These are phyloP conservation scores for Fagus sylvatica DNA, from an alignment of 306 rosid genomes.

Conservation along the genomic window DNA sequence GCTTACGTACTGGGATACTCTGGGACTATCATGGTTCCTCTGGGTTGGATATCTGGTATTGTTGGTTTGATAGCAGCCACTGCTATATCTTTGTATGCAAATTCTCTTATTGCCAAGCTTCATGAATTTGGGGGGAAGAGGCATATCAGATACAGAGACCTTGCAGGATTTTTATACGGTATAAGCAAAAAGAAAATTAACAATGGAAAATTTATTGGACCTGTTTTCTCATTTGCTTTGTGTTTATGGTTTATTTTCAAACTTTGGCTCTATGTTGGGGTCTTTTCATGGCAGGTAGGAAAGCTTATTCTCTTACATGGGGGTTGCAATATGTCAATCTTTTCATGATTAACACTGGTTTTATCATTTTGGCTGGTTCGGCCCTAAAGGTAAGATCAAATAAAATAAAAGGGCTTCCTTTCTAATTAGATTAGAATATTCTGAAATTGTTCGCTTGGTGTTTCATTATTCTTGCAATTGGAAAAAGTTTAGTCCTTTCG, in stretches of 20 bases:
- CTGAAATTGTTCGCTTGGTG: not conserved
- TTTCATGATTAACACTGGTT: constrained; percentile 93
- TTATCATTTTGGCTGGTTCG: constrained; percentile 82
- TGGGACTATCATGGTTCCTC: constrained; percentile 83
- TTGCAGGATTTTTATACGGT: constrained; percentile 87
- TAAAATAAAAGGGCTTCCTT: not conserved
- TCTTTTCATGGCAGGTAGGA: constrained; percentile 57
- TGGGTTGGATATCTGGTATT: constrained; percentile 78
- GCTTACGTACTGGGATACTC: constrained; percentile 93
- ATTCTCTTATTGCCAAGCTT: constrained; percentile 79
- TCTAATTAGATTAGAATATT: not conserved
- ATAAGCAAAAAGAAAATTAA: constrained; percentile 11
- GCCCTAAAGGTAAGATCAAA: constrained; percentile 74
- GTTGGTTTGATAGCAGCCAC: constrained; percentile 74
- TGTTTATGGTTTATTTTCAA: not conserved
- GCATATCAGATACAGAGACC: constrained; percentile 95
- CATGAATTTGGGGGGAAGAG: constrained; percentile 89
- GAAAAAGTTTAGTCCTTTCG: not conserved
- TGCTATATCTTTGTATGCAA: constrained; percentile 74
- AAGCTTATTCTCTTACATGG: constrained; percentile 85
- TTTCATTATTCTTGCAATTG: not conserved
- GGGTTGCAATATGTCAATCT: constrained; percentile 83
- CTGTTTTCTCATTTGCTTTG: not conserved
- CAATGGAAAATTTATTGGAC: not conserved
- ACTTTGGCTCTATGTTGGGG: not conserved